Evolutionary conservation across 352 stramenopile species (phyloP), one percentile per base, ranked within the genome.

Genomic region (Phytophthora nicotianae): DNA sequence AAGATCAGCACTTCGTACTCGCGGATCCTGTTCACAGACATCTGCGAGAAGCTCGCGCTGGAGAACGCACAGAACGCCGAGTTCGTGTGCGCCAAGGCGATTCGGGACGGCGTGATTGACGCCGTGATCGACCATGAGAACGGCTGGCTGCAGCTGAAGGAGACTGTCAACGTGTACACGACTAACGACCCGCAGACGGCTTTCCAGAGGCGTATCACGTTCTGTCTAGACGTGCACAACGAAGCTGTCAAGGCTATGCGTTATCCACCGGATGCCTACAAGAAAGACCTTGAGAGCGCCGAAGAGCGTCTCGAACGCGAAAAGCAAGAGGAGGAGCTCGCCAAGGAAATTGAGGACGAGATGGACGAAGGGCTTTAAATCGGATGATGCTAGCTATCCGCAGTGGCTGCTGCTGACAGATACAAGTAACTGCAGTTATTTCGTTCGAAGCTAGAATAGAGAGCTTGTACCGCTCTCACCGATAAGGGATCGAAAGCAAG

Each of bases 221-320:
- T 99, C 71, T 99, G 97, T 79, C 81, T 99, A 29, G 97, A 98
- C 40, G 98, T 99, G 45, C 97, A 99, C 81, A 99, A 99, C 73
- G 97, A 99, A 79, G 97, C 97, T 37, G 94, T 99, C 27, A 97
- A 98, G 77, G 83, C 81, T 16, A 99, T 99, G 96, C 86, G 94
- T 43, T 99, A 99, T 75, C 97, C 97, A 17, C 89, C 93, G 29
- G 96, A 99, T 82, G 96, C 94, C 11, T 98, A 99, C 80, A 99
- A 99, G 83, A 98, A 98, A 68, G 93, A 98, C 55, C 72, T 98
- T 24, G 94, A 98, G 68, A 94, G 84, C 29, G 86, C 84, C 2
- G 86, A 96, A 42, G 96, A 98, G 71, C 75, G 90, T 20, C 83
- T 96, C 4, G 93, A 97, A 71, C 88, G 94, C 29, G 90, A 98